A percentile compares a stretch with the other conserved stretches of the same genome.
phyloP scores from a whole-genome alignment of 1,284 basidiomycete species.

The Peniophora sp. region DNA sequence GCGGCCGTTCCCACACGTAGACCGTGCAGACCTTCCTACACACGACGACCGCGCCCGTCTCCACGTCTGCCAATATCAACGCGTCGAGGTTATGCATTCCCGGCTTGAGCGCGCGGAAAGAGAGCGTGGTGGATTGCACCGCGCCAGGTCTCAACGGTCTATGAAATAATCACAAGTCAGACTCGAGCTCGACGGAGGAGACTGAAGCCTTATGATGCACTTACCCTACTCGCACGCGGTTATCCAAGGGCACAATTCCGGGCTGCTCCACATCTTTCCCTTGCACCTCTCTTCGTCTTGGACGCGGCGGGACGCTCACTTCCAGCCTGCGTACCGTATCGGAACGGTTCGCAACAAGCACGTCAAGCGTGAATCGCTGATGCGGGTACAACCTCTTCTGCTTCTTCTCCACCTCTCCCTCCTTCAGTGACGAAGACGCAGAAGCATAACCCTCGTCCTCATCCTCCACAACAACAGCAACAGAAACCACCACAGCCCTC shows the following conservation, averaged over 20 bases:
- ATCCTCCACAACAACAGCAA: constrained; percentile 47
- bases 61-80: constrained; percentile 67
- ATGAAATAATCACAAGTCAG: constrained; percentile 1
- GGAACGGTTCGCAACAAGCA: constrained; percentile 86
- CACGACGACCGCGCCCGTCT: constrained; percentile 33
- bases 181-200: no score
- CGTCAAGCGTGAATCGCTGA: constrained; percentile 75
- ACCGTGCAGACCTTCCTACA: no score
- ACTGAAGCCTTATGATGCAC: no score
- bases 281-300: constrained; percentile 28
- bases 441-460: constrained; percentile 7
- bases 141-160: constrained; percentile 76
- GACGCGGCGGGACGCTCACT: constrained; percentile 56
- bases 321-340: constrained; percentile 72
- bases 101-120: constrained; percentile 73
- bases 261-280: constrained; percentile 26
- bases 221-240: constrained; percentile 75
- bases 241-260: constrained; percentile 73
- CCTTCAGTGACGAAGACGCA: no score
- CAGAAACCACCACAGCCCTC: constrained; percentile 65
- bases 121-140: constrained; percentile 81
- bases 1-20: no score
- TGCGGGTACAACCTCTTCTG: constrained; percentile 55
- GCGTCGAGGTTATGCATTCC: constrained; percentile 75
- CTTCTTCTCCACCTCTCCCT: no score